Evolutionary conservation across 129 eudicot species (phyloP), one percentile per base, ranked within the genome.

Genomic region (Calendula officinalis): DNA sequence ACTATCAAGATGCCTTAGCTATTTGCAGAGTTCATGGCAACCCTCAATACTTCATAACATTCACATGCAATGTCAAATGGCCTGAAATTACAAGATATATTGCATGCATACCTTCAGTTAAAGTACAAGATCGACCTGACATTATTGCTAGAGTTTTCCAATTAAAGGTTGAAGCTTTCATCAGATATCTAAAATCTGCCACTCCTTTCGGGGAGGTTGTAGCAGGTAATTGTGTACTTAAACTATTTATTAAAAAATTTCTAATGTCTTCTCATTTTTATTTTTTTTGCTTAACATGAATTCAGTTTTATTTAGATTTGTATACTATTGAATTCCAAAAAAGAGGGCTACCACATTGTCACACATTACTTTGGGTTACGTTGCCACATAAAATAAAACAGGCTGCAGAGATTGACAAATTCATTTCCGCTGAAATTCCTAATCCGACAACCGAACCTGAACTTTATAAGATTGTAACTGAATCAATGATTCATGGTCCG

Each of bases 311-410:
- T 55, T 30, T 16, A 55, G 40, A 55, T 53, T 53, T 53, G 11
- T 53, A 53, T 7, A 53, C 41, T 10, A 55, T 55, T 7, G 60
- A 55, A 33, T 55, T 55, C 3, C 60, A 51, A 16, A 51, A 51
- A 13, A 13, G 56, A 51, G 56, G 56, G 3, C 34, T 51, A 3
- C 56, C 56, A 3, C 60, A 55, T 33, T 55, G 41, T 14, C 60
- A 52, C 8, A 52, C 57, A 52, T 16, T 52, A 4, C 5, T 52
- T 3, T 52, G 58, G 58, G 58, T 52, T 2, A 17, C 12, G 3
- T 15, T 11, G 2, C 36, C 58, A 17, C 11, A 7, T 22, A 27
- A 15, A 17, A 15, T 17, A 2, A 5, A 2, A 3, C 7, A 35
- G 2, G 33, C 36, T 13, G 35, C 5, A 4, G n/a, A 52, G 4